phyloP scores from a whole-genome alignment of 371 early-diverging fungal species.

The Apophysomyces sp. region DNA sequence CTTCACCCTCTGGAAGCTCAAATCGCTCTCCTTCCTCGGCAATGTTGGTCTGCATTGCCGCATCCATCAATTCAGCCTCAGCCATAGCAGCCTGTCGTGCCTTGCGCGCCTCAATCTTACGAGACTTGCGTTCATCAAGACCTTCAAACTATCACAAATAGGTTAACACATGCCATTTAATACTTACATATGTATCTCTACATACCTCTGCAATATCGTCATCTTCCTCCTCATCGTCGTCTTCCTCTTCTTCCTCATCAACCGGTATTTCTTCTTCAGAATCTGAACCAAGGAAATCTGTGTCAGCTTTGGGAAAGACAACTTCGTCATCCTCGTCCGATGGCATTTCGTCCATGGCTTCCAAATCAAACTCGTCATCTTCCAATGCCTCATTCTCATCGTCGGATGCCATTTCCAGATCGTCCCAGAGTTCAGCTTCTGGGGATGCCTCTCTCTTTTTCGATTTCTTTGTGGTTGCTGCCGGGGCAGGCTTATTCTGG shows the following conservation, averaged over 20 bases:
- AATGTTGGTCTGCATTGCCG: conserved; percentile 76
- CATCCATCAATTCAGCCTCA: conserved; percentile 73
- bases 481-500: conserved; percentile 24
- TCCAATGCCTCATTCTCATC: conserved; percentile 31
- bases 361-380: conserved; percentile 31
- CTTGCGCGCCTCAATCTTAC: conserved; percentile 62
- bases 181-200: no score
- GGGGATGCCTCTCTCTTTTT: conserved; percentile 28
- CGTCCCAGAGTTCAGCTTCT: conserved; percentile 43
- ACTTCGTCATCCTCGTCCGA: conserved; percentile 36
- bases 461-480: conserved; percentile 12
- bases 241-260: conserved; percentile 31
- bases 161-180: no score
- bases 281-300: conserved; percentile 56
- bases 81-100: conserved; percentile 56
- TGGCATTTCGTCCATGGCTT: conserved; percentile 31
- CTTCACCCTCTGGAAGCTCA: conserved; percentile 69
- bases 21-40: conserved; percentile 68
- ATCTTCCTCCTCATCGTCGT: conserved; percentile 24
- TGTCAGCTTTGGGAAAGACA: conserved; percentile 50
- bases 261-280: conserved; percentile 50
- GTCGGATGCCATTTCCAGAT: conserved; percentile 52
- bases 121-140: conserved; percentile 73
- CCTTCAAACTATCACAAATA: conserved; percentile 43
- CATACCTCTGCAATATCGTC: conserved; percentile 27